phyloP scores from a whole-genome alignment of 257 asterid genomes.

The Solanum paucissectum region DNA sequence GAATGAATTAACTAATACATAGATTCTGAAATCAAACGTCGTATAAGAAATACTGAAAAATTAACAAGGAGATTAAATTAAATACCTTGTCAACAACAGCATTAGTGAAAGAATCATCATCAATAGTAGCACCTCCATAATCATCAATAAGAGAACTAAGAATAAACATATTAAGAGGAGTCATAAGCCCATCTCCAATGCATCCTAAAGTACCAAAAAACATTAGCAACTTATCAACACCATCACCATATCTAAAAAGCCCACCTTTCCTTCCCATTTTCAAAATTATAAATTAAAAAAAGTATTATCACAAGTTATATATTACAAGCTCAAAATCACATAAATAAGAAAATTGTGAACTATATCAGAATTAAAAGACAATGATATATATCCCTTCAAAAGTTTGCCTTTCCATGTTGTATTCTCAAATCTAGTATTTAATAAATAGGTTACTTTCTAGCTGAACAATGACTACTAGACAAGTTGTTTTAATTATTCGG shows the following conservation, averaged over 20 bases:
- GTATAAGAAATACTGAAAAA: background rate
- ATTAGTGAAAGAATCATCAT: conserved; percentile 15
- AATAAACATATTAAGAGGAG: conserved; percentile 51
- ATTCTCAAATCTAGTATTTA: background rate
- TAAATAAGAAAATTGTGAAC: background rate
- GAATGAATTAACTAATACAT: too few species aligned
- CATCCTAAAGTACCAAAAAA: conserved; percentile 48
- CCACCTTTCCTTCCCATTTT: conserved; percentile 42
- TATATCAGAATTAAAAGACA: background rate
- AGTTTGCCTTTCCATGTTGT: background rate
- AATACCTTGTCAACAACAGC: conserved; percentile 47
- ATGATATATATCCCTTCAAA: background rate
- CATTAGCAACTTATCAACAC: conserved; percentile 53
- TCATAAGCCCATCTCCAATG: conserved; percentile 74
- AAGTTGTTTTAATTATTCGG: background rate
- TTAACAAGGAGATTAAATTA: background rate
- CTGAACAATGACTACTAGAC: background rate
- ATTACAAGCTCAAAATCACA: background rate
- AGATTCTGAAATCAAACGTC: background rate
- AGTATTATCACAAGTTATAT: background rate
- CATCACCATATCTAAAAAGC: conserved; percentile 51
- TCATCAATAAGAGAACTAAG: conserved; percentile 46
- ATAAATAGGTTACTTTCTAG: background rate
- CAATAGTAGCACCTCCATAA: conserved; percentile 20
- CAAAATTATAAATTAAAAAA: background rate